Base-by-base conservation (phyloP, 108 stramenopile species). In the Nitzschia sp. region DNA sequence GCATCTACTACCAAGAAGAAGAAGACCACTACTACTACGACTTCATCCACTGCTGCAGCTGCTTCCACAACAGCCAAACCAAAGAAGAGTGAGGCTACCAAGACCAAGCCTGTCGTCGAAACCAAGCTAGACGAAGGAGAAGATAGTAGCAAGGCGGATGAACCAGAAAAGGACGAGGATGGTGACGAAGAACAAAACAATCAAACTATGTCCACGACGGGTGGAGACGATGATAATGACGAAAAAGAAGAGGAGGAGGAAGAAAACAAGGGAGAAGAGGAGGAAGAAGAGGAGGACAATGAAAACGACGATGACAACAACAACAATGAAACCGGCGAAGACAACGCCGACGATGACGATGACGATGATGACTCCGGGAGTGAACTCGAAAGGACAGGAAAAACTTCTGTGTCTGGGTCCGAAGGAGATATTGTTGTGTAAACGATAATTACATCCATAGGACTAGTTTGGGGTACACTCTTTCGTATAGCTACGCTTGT, bases 241-340 rank as follows among this genome's bases (percentile, higher is more conserved):
- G 65, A 57, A 37, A 52, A 67, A 10, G 25, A 42, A 2, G 39
- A 48, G 6, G 65, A 1, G 0, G 53, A 67, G 17, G 56, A 24
- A 21, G 56, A 63, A 12, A 19, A 10, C 11, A 42, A 56, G 6
- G 10, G 7, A 14, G 56, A 72, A 8, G 67, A 65, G 9, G 67
- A 72, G 2, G 77, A 24, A 8, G 48, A 65, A 3, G 67, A 72
- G 2, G 77, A 24, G 2, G 48, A 76, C 6, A 53, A 58, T 5
- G 65, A 67, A 51, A 46, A 69, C n/a, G 65, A 53, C 8, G 44
- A 41, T 12, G 57, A 66, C 12, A 65, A 67, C 11, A 65, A 67
- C 0, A 71, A 66, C n/a, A 63, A 61, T 34, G 68, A 64, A 24
- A 46, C 41, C 11, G 66, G 41, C 43, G 63, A 69, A 10, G 63